These are phyloP conservation scores for Nicotiana knightiana DNA, from an alignment of 257 asterid genomes.

Conservation along the genomic window DNA sequence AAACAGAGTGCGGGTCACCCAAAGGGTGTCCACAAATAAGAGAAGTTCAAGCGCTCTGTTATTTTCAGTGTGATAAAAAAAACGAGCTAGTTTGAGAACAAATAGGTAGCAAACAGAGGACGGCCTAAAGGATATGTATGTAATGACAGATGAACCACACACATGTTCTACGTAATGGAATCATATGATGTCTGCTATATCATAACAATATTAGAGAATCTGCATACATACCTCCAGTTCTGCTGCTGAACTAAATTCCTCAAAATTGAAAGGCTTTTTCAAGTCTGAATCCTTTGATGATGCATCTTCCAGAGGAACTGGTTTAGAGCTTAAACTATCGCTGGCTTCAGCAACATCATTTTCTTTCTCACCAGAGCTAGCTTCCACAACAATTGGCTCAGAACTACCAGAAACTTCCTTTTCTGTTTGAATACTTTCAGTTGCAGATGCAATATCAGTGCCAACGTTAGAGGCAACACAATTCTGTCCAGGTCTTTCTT, in stretches of 20 bases:
- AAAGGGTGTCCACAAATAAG: neutral
- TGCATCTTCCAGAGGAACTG: conserved; percentile 27
- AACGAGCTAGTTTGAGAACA: neutral
- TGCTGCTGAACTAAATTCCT: conserved; percentile 50
- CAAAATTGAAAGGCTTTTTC: conserved; percentile 48
- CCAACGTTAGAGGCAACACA: conserved; percentile 8
- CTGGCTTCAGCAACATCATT: conserved; percentile 18
- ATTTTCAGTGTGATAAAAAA: neutral
- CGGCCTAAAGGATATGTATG: neutral
- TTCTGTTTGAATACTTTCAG: conserved; percentile 9
- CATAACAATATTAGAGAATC: neutral
- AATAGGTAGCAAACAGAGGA: neutral
- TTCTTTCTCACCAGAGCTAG: conserved; percentile 26
- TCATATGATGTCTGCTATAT: neutral
- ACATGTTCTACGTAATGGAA: neutral
- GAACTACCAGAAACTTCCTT: conserved; percentile 21
- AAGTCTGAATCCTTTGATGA: conserved; percentile 18
- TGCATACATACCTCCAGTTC: conserved; percentile 52
- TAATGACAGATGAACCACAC: neutral
- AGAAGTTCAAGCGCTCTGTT: neutral
- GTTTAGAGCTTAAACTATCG: conserved; percentile 13
- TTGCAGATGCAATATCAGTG: conserved; percentile 10
- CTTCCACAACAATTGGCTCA: conserved; percentile 22
- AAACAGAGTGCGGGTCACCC: neutral
- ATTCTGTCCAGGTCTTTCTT: conserved; percentile 19